Conservation (phyloP, 176 grass and related monocot genomes). For the Elaeis guineensis region DNA sequence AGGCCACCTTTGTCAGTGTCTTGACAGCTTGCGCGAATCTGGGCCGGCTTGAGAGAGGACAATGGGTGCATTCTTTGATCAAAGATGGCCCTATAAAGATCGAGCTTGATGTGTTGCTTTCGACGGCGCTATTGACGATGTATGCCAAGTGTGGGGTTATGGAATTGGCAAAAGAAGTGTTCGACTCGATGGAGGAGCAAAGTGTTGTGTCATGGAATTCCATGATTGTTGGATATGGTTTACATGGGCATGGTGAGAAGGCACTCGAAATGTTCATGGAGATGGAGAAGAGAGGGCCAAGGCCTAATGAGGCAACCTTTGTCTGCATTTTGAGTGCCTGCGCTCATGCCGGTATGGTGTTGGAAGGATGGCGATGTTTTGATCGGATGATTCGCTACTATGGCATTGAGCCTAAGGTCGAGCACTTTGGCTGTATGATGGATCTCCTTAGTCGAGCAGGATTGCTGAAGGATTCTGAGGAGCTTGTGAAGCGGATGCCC, state of each 20-base stretch:
- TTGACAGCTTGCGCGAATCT: constrained; percentile 41
- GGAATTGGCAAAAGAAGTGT: constrained; percentile 29
- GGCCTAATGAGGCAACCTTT: constrained; percentile 46
- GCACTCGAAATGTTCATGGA: constrained; percentile 52
- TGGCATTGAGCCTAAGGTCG: constrained; percentile 29
- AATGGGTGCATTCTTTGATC: constrained; percentile 40
- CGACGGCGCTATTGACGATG: constrained; percentile 44
- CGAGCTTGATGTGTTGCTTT: constrained; percentile 38
- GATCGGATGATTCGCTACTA: constrained; percentile 47
- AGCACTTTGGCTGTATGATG: constrained; percentile 71
- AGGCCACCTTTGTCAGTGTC: constrained; percentile 51
- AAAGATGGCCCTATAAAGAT: constrained; percentile 17
- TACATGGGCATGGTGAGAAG: constrained; percentile 42
- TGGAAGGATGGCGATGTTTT: constrained; percentile 69
- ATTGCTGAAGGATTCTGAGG: constrained; percentile 24
- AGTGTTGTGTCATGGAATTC: constrained; percentile 60
- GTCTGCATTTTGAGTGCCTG: constrained; percentile 55
- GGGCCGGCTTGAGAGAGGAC: constrained; percentile 46
- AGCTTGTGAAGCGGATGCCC: constrained; percentile 18
- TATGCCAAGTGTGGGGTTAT: constrained; percentile 62
- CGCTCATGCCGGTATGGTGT: constrained; percentile 48
- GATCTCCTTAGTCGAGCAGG: constrained; percentile 57
- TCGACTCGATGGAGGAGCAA: constrained; percentile 37
- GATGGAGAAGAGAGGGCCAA: constrained; percentile 42
- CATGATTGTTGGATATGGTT: constrained; percentile 56